Conservation (phyloP, 306 rosid species). For the Glycyrrhiza uralensis region DNA sequence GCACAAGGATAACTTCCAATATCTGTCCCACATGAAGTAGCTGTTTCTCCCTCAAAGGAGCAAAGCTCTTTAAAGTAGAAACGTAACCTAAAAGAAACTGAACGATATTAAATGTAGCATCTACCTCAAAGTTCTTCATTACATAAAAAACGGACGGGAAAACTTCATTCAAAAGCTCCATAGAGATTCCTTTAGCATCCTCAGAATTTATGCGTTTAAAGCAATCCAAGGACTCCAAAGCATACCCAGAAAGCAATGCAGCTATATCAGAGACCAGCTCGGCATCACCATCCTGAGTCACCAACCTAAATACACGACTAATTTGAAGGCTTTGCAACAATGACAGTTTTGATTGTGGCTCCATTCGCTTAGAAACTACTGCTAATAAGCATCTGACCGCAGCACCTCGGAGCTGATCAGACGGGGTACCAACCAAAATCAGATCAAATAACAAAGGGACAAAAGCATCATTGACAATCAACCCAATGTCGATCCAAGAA, state of each 20-base stretch:
- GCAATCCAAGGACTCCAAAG: constrained; percentile 82
- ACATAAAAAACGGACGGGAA: constrained; percentile 78
- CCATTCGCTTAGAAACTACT: constrained; percentile 87
- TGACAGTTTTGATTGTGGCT: constrained; percentile 60
- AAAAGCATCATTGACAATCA: constrained; percentile 77
- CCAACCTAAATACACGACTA: constrained; percentile 63
- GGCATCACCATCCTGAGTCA: constrained; percentile 53
- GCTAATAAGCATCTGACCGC: constrained; percentile 84
- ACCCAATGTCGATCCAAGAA: constrained; percentile 91
- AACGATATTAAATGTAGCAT: constrained; percentile 69
- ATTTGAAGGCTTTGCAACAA: constrained; percentile 83
- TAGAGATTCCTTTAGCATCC: constrained; percentile 62
- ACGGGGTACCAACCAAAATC: constrained; percentile 60
- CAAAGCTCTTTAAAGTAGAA: constrained; percentile 63
- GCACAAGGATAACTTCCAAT: constrained; percentile 74
- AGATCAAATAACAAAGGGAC: constrained; percentile 78
- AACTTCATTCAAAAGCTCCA: constrained; percentile 64
- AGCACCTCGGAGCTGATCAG: constrained; percentile 73
- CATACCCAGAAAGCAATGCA: constrained; percentile 80
- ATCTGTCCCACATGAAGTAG: constrained; percentile 79
- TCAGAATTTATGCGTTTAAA: constrained; percentile 75
- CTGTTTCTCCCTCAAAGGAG: constrained; percentile 69
- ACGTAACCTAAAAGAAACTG: constrained; percentile 85
- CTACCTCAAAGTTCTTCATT: constrained; percentile 79
- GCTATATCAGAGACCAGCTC: constrained; percentile 69